Evolutionary conservation across 1,139 yeast species (phyloP).

Genomic region (Petasospora fabianii): DNA sequence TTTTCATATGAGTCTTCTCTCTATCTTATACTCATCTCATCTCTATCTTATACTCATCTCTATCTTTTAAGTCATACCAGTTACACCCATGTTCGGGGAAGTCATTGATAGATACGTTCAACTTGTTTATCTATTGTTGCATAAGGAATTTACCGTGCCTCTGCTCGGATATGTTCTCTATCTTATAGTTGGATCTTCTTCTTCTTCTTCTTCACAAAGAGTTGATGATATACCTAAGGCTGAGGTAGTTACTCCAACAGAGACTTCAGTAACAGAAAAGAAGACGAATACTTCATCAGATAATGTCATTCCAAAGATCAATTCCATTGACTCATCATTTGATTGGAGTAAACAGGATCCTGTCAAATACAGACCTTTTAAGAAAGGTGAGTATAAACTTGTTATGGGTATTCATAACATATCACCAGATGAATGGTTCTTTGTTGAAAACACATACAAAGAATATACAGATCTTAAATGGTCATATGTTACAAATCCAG

Average conservation of each 20-base stretch:
- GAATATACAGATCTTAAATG: slow-evolving; percentile 42
- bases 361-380: slow-evolving; percentile 57
- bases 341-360: slow-evolving; percentile 48
- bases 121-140: not conserved
- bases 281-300: no score
- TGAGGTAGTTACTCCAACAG: no score
- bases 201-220: no score
- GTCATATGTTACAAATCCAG: slow-evolving; percentile 39
- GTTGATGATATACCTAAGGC: no score
- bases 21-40: not conserved
- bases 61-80: not conserved
- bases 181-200: no score
- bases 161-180: not conserved
- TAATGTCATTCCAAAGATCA: not conserved
- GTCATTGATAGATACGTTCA: not conserved
- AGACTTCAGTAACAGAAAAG: no score
- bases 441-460: slow-evolving; percentile 62
- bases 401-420: slow-evolving; percentile 64
- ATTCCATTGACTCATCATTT: slow-evolving; percentile 33
- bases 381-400: slow-evolving; percentile 56
- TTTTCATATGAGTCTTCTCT: no score
- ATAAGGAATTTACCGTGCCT: not conserved
- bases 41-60: not conserved
- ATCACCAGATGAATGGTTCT: slow-evolving; percentile 58
- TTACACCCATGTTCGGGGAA: not conserved